Evolutionary conservation across 768 basidiomycete species (phyloP).

Genomic region (Suillus americanus): DNA sequence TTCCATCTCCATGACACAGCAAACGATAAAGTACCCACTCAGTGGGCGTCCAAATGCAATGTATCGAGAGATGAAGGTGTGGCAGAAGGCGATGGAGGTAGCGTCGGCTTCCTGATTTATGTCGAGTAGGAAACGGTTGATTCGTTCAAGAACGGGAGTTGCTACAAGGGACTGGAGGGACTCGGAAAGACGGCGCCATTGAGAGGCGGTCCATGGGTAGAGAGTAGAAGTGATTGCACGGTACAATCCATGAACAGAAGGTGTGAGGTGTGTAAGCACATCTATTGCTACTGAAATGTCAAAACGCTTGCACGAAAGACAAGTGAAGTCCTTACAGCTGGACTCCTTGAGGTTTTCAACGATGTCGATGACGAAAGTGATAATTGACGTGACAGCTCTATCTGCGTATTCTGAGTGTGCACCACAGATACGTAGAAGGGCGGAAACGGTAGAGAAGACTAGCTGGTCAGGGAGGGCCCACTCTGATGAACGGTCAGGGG

Average conservation of each 20-base stretch:
- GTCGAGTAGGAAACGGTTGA: constrained; percentile 70
- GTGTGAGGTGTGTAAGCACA: constrained; percentile 73
- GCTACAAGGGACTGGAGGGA: constrained; percentile 62
- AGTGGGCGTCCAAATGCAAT: constrained; percentile 73
- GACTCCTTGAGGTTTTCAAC: constrained; percentile 55
- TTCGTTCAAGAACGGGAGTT: constrained; percentile 63
- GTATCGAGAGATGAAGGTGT: constrained; percentile 75
- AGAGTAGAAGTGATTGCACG: constrained; percentile 80
- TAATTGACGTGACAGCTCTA: constrained; percentile 57
- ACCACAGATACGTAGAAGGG: constrained; percentile 66
- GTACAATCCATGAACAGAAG: constrained; percentile 83
- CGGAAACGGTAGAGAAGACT: constrained; percentile 74
- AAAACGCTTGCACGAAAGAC: not conserved
- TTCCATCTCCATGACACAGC: constrained; percentile 81
- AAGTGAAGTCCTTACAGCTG: constrained; percentile 44
- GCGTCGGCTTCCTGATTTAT: constrained; percentile 52
- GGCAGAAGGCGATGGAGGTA: constrained; percentile 57
- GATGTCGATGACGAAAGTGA: constrained; percentile 55
- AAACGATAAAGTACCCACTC: constrained; percentile 87
- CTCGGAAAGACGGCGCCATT: constrained; percentile 60
- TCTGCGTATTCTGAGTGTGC: constrained; percentile 49
- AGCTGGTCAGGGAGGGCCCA: constrained; percentile 89
- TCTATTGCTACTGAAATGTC: constrained; percentile 50
- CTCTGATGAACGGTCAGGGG: constrained; percentile 42
- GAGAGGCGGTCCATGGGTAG: constrained; percentile 67